Base-by-base conservation (phyloP, 371 early-diverging fungal species). In the Lichtheimia ornata region DNA sequence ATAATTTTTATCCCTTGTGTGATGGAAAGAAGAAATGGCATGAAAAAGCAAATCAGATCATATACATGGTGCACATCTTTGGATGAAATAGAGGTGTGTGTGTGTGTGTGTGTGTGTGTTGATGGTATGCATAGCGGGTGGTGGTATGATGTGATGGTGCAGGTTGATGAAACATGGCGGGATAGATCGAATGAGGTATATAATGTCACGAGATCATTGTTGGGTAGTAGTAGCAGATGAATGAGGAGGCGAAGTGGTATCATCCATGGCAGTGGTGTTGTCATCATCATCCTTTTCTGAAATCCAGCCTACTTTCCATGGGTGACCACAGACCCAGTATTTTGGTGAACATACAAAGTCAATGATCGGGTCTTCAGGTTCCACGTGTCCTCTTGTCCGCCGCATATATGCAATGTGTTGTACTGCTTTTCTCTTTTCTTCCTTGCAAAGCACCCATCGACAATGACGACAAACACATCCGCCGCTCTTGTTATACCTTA, bases 241-340 rank as follows among this genome's bases (percentile, higher is more conserved):
- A 22, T 22, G 22, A 22, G 22, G 22, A 22, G 35, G 28, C 7
- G 28, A 28, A 28, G 28, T 7, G 7, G 4, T 35, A 35, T 35
- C 35, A 9, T 35, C 35, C 35, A 35, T 9, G 35, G 9, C 22
- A 22, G 22, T 35, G 6, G 35, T 35, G 35, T 65, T 63, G 18
- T 59, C 59, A 24, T 18, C 49, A 6, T 59, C 41, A 18, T 24
- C 56, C 15, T 59, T 66, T 58, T 72, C 45, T 28, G 73, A 61
- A 11, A 81, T 61, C 81, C 81, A 81, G 22, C 78, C 74, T 3
- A 77, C 81, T 60, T 76, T 77, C 81, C 81, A 81, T 15, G 78
- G 67, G 22, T 61, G 66, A 17, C 74, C 76, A 58, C 81, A 81
- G 22, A 63, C 51, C 81, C 81, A 81, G 28, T 77, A 76, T 58